Evolutionary conservation across 768 basidiomycete species (phyloP).

Genomic region (Royoungia palumana): DNA sequence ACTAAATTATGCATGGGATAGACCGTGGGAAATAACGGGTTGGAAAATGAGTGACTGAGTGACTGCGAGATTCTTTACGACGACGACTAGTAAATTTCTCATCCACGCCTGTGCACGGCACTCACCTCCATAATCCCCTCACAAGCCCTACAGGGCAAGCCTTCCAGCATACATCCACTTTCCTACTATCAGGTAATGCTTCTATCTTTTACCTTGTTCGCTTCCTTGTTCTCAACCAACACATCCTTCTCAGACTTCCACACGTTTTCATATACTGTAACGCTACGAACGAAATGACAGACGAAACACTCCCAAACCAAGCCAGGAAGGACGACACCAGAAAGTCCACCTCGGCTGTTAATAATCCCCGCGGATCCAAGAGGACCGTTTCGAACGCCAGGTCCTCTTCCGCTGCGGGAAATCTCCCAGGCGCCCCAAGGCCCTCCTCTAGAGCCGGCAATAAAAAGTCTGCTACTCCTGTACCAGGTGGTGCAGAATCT

Average conservation of each 20-base stretch:
- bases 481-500: slow-evolving; percentile 50
- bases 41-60: slow-evolving; percentile 16
- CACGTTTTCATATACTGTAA: slow-evolving; percentile 42
- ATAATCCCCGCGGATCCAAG: slow-evolving; percentile 54
- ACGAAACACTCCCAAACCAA: slow-evolving; percentile 54
- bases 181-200: slow-evolving; percentile 51
- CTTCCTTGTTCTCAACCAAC: slow-evolving; percentile 18
- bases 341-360: slow-evolving; percentile 48
- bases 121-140: slow-evolving; percentile 56
- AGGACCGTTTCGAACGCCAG: slow-evolving; percentile 49
- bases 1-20: neutral
- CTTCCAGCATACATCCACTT: slow-evolving; percentile 44
- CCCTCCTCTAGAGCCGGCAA: slow-evolving; percentile 67
- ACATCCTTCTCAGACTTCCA: slow-evolving; percentile 38
- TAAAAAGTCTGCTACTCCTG: slow-evolving; percentile 46
- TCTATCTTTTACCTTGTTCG: slow-evolving; percentile 12
- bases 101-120: slow-evolving; percentile 54
- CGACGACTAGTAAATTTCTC: slow-evolving; percentile 44
- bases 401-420: slow-evolving; percentile 40
- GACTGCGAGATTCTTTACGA: slow-evolving; percentile 28
- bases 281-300: slow-evolving; percentile 87
- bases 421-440: slow-evolving; percentile 45
- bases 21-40: slow-evolving; percentile 26
- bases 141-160: slow-evolving; percentile 92
- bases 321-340: slow-evolving; percentile 69